These are phyloP conservation scores for Pelargonium cotyledonis DNA, from an alignment of 441 rosid species.

Conservation along the genomic window DNA sequence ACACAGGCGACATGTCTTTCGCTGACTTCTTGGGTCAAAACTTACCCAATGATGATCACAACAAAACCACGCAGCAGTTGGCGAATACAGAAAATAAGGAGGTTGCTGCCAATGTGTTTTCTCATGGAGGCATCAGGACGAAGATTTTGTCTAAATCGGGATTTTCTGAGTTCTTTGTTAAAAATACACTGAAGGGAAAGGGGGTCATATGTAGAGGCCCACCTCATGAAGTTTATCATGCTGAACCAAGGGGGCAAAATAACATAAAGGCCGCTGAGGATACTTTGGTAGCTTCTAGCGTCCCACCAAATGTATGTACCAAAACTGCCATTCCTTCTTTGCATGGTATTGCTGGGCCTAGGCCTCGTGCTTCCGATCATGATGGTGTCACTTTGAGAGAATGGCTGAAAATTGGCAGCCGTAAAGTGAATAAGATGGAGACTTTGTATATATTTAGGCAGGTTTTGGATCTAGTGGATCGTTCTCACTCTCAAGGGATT, in stretches of 20 bases:
- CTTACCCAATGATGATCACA: not conserved
- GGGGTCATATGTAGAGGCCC: constrained; percentile 2
- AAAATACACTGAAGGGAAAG: not conserved
- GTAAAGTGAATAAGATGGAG: constrained; percentile 52
- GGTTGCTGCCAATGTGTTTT: not conserved
- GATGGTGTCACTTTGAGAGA: constrained; percentile 62
- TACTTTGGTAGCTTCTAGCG: constrained; percentile 31
- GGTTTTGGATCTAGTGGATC: constrained; percentile 62
- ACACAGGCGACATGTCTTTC: constrained; percentile 26
- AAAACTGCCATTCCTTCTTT: constrained; percentile 34
- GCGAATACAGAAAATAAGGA: not conserved
- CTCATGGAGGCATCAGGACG: constrained; percentile 1
- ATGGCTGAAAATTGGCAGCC: constrained; percentile 54
- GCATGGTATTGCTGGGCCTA: constrained; percentile 26
- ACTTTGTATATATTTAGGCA: constrained; percentile 65
- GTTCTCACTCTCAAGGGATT: constrained; percentile 58
- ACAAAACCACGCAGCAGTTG: not conserved
- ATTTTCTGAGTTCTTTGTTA: constrained; percentile 1
- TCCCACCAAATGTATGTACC: constrained; percentile 26
- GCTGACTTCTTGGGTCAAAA: constrained; percentile 19
- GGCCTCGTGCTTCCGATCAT: constrained; percentile 31
- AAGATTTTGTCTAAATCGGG: constrained; percentile 2
- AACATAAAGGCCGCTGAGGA: constrained; percentile 25
- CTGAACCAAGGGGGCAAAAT: not conserved
- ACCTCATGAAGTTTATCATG: not conserved